Conservation (phyloP, 225 moss, liverwort and hornwort genomes). For the Physcomitrium patens region DNA sequence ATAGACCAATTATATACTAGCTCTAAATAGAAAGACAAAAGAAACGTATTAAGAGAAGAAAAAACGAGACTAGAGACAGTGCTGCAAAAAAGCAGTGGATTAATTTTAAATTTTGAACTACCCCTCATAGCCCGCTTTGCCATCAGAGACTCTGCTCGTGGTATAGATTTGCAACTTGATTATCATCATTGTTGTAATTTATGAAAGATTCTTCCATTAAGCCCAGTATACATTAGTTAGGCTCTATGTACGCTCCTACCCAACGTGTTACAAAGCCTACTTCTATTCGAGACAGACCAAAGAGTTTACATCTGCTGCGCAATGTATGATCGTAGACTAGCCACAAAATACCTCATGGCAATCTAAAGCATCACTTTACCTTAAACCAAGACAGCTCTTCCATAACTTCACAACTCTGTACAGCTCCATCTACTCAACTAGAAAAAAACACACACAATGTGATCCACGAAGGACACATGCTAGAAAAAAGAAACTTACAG, state of each 20-base stretch:
- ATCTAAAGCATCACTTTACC: constrained; percentile 5
- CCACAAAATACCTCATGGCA: background rate
- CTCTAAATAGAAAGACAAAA: background rate
- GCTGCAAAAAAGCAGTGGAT: background rate
- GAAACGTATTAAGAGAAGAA: background rate
- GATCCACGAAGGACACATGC: constrained; percentile 12
- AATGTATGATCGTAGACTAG: constrained; percentile 18
- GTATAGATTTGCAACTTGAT: too few relatives aligned
- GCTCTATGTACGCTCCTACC: too few relatives aligned
- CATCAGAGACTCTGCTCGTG: too few relatives aligned
- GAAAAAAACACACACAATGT: constrained; percentile 4
- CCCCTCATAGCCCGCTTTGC: too few relatives aligned
- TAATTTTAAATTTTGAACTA: too few relatives aligned
- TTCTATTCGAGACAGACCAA: constrained; percentile 4
- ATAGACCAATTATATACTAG: background rate
- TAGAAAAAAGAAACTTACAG: constrained; percentile 55
- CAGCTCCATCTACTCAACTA: constrained; percentile 16
- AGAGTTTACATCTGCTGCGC: constrained; percentile 1
- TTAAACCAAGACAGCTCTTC: constrained; percentile 23
- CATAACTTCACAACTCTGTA: constrained; percentile 13
- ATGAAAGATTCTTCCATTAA: too few relatives aligned
- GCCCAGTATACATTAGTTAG: too few relatives aligned
- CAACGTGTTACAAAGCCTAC: too few relatives aligned
- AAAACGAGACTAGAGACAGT: background rate
- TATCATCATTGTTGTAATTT: too few relatives aligned